Percentiles rank a stretch among this genome's conserved stretches.
These are phyloP conservation scores for Pseudogymnoascus destructans DNA, from an alignment of 2,329 filamentous ascomycete genomes.

Conservation along the genomic window DNA sequence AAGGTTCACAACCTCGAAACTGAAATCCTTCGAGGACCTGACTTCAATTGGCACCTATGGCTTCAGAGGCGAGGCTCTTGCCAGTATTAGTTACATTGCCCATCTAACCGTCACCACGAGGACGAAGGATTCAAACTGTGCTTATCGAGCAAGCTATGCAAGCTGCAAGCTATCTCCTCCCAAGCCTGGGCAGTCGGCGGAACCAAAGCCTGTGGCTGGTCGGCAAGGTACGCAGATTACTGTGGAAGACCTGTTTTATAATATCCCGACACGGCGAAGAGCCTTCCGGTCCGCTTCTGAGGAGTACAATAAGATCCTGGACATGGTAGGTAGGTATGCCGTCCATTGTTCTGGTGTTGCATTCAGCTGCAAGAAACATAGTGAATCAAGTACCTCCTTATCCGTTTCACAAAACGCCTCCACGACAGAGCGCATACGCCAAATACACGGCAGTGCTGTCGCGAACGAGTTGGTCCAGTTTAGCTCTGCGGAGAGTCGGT, in stretches of 20 bases:
- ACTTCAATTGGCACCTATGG: constrained; percentile 86
- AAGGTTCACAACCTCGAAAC: constrained; percentile 91
- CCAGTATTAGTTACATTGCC: constrained; percentile 96
- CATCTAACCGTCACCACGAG: constrained; percentile 92
- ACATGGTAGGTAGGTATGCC: constrained; percentile 85
- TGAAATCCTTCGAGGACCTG: constrained; percentile 86
- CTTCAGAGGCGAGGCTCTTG: constrained; percentile 91
- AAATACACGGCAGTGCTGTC: constrained; percentile 72
- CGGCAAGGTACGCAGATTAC: constrained; percentile 87
- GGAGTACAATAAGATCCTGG: constrained; percentile 95
- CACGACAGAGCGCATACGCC: constrained; percentile 71
- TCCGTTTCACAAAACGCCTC: constrained; percentile 63
- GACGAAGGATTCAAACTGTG: constrained; percentile 74
- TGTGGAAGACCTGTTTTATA: constrained; percentile 96
- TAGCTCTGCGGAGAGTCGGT: constrained; percentile 55
- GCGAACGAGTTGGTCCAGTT: constrained; percentile 82
- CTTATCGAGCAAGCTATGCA: constrained; percentile 81
- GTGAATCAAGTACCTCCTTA: constrained; percentile 71
- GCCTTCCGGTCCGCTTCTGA: constrained; percentile 88
- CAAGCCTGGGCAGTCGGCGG: constrained; percentile 76
- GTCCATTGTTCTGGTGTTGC: constrained; percentile 84
- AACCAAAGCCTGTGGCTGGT: constrained; percentile 79
- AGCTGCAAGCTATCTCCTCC: constrained; percentile 68
- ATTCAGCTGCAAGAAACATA: constrained; percentile 94
- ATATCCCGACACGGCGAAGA: constrained; percentile 72